Evolutionary conservation across 2,329 filamentous ascomycete species (phyloP), one percentile per base, ranked within the genome.

Genomic region (Aspergillus fumigatiaffinis): DNA sequence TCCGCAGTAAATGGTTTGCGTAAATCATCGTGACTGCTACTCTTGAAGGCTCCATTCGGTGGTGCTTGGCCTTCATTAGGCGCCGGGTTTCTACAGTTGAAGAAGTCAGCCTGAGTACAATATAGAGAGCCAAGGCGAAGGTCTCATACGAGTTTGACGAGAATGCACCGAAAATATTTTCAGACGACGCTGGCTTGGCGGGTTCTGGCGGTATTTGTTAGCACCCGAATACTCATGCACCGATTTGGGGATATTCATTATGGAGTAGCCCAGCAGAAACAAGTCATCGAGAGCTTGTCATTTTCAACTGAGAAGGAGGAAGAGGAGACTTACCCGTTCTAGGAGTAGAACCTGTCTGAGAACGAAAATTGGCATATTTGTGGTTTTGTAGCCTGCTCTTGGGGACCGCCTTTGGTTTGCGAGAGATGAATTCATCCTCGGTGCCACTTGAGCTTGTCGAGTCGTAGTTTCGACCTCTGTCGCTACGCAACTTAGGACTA

Each of bases 1-100:
- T 71, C 69, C 1, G 75, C 73, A 4, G 75, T 76, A 51, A 80
- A 80, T 49, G 71, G 71, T 32, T 73, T 73, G 28, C 71, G 71
- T 48, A 73, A 51, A 47, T 66, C 60, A 46, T 66, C 70, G 53
- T 75, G 66, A 54, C 68, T 73, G 44, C 65, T 72, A 47, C 70
- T 72, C 49, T 70, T 75, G 38, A 67, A 68, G 20, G 63, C 55
- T 38, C 64, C 57, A 52, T 63, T 55, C 50, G 61, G 53, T 12
- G 56, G 51, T 47, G 51, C 52, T n/a, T 51, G 51, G 51, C 52
- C 55, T 10, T 47, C 5, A 20, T 50, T 56, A 35, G 58, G 46
- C 17, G 47, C 49, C 25, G 50, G 28, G 14, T 60, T 32, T 32
- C 61, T 61, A 47, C 52, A 59, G 26, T 42, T 53, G 14, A 51